Conservation (phyloP, 2,329 filamentous ascomycete genomes). For the Nemania sp. region DNA sequence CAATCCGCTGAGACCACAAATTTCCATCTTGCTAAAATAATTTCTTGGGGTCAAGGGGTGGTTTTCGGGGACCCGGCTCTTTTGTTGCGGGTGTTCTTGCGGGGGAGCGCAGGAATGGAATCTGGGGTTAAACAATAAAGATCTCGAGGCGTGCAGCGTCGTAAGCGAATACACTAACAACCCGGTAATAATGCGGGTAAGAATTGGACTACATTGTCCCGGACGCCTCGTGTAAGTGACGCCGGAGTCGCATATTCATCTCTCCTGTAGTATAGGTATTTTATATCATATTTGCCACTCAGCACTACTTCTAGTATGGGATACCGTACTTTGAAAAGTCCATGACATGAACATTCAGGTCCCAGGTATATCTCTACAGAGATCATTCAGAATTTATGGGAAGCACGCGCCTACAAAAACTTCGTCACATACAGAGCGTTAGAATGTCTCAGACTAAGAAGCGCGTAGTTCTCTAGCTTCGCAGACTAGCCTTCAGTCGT, state of each 20-base stretch:
- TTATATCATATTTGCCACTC: not conserved
- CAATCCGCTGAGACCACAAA: conserved; percentile 24
- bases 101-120: conserved; percentile 23
- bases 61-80: not conserved
- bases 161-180: not conserved
- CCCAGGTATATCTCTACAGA: not conserved
- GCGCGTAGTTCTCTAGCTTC: not conserved
- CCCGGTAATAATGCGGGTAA: conserved; percentile 17
- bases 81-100: conserved; percentile 7
- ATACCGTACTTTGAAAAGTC: not conserved
- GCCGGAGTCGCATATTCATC: not conserved
- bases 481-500: not conserved
- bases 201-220: conserved; percentile 12
- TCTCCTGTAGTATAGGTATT: too few species aligned
- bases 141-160: not conserved
- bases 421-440: not conserved
- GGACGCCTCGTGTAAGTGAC: conserved; percentile 15
- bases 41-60: not conserved
- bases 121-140: conserved; percentile 1
- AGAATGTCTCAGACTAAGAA: not conserved
- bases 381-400: not conserved
- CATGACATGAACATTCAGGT: not conserved
- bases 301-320: not conserved
- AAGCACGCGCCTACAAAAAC: not conserved
- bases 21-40: not conserved